A percentile compares a stretch with the other conserved stretches of the same genome.
These are phyloP conservation scores for Bipolaris victoriae DNA, from an alignment of 2,329 filamentous ascomycete species.

Conservation along the genomic window DNA sequence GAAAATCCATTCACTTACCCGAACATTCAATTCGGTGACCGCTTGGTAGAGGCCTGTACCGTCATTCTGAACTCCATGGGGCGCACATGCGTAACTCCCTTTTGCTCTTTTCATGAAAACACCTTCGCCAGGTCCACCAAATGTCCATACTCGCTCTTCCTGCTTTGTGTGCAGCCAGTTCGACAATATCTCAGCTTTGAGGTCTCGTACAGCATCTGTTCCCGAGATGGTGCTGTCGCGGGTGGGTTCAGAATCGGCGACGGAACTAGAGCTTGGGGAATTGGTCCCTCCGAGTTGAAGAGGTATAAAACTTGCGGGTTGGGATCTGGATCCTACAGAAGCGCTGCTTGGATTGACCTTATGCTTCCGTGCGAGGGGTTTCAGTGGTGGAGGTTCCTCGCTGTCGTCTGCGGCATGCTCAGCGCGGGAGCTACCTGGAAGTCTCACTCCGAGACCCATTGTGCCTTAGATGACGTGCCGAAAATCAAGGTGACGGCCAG, in stretches of 20 bases:
- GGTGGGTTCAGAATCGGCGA: neutral
- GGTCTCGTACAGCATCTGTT: conserved; percentile 57
- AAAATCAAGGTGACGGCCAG: neutral
- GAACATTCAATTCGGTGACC: conserved; percentile 59
- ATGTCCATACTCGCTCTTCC: conserved; percentile 61
- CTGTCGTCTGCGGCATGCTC: neutral
- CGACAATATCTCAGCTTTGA: conserved; percentile 68
- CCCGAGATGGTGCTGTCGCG: conserved; percentile 1
- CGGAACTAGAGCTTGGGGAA: neutral
- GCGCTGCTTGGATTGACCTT: neutral
- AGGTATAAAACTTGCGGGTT: conserved; percentile 10
- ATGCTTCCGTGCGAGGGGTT: neutral
- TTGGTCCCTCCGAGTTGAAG: conserved; percentile 9
- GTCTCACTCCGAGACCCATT: neutral
- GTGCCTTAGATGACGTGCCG: neutral
- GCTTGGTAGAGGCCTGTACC: conserved; percentile 59
- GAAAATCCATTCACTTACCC: conserved; percentile 49
- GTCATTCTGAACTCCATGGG: conserved; percentile 54
- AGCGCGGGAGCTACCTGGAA: neutral
- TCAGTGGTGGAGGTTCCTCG: conserved; percentile 1
- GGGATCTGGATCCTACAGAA: neutral
- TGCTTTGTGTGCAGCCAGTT: conserved; percentile 69
- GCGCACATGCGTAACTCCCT: conserved; percentile 60
- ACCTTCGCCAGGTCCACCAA: conserved; percentile 58
- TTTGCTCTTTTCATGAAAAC: conserved; percentile 61